These are phyloP conservation scores for Corylus heterophylla DNA, from an alignment of 306 rosid genomes.

Conservation along the genomic window DNA sequence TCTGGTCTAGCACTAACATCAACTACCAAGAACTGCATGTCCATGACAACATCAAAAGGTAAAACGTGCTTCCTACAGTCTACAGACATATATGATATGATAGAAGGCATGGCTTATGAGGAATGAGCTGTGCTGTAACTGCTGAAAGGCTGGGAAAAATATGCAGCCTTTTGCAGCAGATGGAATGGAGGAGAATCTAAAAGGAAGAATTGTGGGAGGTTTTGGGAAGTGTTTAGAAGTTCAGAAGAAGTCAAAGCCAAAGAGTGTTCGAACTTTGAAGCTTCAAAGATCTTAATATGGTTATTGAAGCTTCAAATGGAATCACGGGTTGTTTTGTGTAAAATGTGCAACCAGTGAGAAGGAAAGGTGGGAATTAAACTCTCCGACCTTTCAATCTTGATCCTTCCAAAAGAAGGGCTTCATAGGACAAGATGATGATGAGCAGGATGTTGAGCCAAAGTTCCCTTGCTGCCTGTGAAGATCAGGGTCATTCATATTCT, in stretches of 20 bases:
- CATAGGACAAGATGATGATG: slow-evolving; percentile 45
- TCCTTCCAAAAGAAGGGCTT: slow-evolving; percentile 60
- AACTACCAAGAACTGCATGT: slow-evolving; percentile 9
- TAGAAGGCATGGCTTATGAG: slow-evolving; percentile 9
- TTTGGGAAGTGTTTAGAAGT: not conserved
- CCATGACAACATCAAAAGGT: slow-evolving; percentile 12
- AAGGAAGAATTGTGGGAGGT: not conserved
- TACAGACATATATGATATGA: slow-evolving; percentile 7
- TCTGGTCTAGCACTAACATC: slow-evolving; percentile 30
- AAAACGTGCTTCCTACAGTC: not conserved
- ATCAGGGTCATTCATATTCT: slow-evolving; percentile 28
- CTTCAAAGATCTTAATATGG: slow-evolving; percentile 16
- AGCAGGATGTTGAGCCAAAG: slow-evolving; percentile 39
- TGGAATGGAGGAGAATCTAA: slow-evolving; percentile 1
- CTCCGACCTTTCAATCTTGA: slow-evolving; percentile 40
- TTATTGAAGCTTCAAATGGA: slow-evolving; percentile 15
- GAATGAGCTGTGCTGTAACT: slow-evolving; percentile 22
- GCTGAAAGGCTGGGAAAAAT: slow-evolving; percentile 46
- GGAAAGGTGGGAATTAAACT: not conserved
- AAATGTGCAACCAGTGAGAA: slow-evolving; percentile 47
- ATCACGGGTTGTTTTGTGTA: slow-evolving; percentile 47
- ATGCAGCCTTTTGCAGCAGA: slow-evolving; percentile 43
- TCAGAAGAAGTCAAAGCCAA: slow-evolving; percentile 16
- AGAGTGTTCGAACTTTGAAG: slow-evolving; percentile 14
- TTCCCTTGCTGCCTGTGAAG: slow-evolving; percentile 40